Conservation (phyloP, 257 asterid species). For the Petrea volubilis region DNA sequence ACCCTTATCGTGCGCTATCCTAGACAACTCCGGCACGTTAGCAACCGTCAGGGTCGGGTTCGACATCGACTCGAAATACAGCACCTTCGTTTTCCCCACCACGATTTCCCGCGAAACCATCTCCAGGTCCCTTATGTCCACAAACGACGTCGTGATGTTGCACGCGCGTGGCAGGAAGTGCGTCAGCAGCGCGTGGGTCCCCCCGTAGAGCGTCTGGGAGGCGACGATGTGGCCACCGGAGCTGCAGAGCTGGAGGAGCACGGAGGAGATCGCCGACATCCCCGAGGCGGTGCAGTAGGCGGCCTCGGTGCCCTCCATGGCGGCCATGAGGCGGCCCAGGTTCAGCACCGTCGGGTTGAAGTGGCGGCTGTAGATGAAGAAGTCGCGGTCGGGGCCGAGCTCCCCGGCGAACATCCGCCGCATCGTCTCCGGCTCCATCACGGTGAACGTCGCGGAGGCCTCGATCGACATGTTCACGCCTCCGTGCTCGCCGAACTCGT, state of each 20-base stretch:
- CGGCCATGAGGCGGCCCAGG: slow-evolving; percentile 88
- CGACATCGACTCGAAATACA: slow-evolving; percentile 75
- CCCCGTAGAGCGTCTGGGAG: slow-evolving; percentile 77
- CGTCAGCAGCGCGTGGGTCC: slow-evolving; percentile 83
- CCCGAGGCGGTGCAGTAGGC: slow-evolving; percentile 98
- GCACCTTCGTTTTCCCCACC: slow-evolving; percentile 70
- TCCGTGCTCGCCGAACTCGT: slow-evolving; percentile 99
- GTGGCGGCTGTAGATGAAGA: slow-evolving; percentile 94
- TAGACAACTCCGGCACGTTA: slow-evolving; percentile 79
- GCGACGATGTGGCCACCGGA: slow-evolving; percentile 94
- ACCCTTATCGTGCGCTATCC: slow-evolving; percentile 86
- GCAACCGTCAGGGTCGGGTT: slow-evolving; percentile 88
- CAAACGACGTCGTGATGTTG: slow-evolving; percentile 83
- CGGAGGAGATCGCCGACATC: slow-evolving; percentile 91
- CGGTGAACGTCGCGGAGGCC: slow-evolving; percentile 99
- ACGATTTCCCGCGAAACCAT: slow-evolving; percentile 59
- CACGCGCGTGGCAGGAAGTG: slow-evolving; percentile 83
- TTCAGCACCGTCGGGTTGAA: slow-evolving; percentile 95
- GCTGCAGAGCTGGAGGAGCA: slow-evolving; percentile 84
- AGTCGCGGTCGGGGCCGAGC: slow-evolving; percentile 87
- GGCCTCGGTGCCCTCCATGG: slow-evolving; percentile 92
- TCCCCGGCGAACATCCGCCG: slow-evolving; percentile 96
- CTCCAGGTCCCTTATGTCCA: slow-evolving; percentile 59
- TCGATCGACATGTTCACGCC: slow-evolving; percentile 99
- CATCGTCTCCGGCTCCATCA: slow-evolving; percentile 97